phyloP scores from a whole-genome alignment of 1,284 basidiomycete species.

The Dichomitus squalens region DNA sequence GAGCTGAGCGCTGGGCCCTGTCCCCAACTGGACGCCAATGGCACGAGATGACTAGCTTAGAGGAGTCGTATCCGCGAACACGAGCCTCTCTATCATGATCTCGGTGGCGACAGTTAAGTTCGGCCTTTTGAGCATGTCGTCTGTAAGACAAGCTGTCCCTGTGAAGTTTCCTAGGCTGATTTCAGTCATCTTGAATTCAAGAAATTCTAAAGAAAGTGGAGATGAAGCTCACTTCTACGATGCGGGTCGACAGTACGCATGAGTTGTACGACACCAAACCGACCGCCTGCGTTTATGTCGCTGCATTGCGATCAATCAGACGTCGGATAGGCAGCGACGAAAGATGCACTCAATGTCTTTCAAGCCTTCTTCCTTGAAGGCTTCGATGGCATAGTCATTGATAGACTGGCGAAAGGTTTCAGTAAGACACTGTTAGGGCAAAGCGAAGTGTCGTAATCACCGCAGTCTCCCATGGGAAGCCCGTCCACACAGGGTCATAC shows the following conservation, averaged over 20 bases:
- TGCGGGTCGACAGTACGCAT: conserved; percentile 32
- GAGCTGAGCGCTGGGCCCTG: conserved; percentile 16
- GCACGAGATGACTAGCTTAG: conserved; percentile 20
- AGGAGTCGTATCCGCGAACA: conserved; percentile 22
- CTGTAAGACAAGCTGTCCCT: conserved; percentile 42
- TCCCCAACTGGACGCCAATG: conserved; percentile 36
- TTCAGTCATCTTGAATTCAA: no score
- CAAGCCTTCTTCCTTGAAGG: conserved; percentile 21
- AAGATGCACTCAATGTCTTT: no score
- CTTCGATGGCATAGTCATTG: conserved; percentile 14
- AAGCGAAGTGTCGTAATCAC: no score
- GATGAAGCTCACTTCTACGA: conserved; percentile 31
- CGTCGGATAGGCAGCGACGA: no score
- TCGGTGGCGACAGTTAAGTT: conserved; percentile 44
- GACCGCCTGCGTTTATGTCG: no score
- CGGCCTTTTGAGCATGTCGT: conserved; percentile 34
- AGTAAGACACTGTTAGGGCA: background rate
- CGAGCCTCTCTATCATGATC: conserved; percentile 31
- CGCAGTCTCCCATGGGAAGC: conserved; percentile 16
- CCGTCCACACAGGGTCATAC: conserved; percentile 27
- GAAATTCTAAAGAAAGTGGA: no score
- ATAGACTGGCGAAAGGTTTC: conserved; percentile 17
- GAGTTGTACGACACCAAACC: no score
- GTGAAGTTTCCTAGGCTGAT: conserved; percentile 39
- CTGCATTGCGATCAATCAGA: no score